Conservation (phyloP, 129 eudicot genomes). For the Flaveria sonorensis region DNA sequence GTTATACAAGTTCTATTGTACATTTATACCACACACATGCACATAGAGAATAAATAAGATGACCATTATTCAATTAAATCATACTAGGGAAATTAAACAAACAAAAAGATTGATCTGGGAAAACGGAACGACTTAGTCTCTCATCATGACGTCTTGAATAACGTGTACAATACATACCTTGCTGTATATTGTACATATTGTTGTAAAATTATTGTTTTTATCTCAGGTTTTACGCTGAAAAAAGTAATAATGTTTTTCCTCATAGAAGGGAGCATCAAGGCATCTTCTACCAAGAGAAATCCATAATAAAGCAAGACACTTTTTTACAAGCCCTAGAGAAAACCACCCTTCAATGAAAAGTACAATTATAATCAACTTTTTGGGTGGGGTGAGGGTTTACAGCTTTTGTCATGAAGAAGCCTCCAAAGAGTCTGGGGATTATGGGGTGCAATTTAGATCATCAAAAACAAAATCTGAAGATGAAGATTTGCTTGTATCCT, state of each 20-base stretch:
- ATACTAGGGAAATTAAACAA: too few species aligned
- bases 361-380: conserved; percentile 43
- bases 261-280: conserved; percentile 46
- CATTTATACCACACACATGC: too few species aligned
- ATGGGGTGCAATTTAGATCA: conserved; percentile 26
- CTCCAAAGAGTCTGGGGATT: conserved; percentile 43
- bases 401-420: conserved; percentile 48
- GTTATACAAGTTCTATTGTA: too few species aligned
- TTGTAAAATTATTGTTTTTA: not conserved
- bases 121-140: too few species aligned
- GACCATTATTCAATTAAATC: too few species aligned
- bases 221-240: conserved; percentile 27
- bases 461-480: conserved; percentile 19
- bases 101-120: too few species aligned
- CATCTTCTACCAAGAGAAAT: conserved; percentile 36
- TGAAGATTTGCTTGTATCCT: conserved; percentile 33
- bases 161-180: not conserved
- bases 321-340: conserved; percentile 43
- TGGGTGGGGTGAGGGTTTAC: conserved; percentile 16
- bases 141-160: too few species aligned
- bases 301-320: conserved; percentile 41
- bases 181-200: not conserved
- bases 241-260: conserved; percentile 27
- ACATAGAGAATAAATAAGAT: too few species aligned
- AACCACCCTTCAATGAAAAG: conserved; percentile 45